Evolutionary conservation across 768 basidiomycete genomes (phyloP).

Genomic region (Piloderma croceum): DNA sequence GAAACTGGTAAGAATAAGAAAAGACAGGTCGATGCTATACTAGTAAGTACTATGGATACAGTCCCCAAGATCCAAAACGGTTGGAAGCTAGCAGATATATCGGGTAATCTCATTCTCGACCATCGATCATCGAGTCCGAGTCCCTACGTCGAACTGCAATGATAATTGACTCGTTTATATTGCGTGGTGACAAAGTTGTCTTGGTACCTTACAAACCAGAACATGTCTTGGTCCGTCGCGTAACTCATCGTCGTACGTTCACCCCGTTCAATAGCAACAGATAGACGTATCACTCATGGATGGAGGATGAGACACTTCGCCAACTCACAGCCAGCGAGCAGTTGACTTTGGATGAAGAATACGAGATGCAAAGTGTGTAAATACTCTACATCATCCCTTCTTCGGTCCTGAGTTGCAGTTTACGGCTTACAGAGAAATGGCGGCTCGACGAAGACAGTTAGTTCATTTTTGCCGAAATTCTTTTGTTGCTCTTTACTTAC

Average conservation of each 20-base stretch:
- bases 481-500: no score
- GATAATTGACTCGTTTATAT: no score
- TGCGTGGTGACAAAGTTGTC: slow-evolving; percentile 63
- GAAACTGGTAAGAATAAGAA: no score
- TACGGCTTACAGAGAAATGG: slow-evolving; percentile 64
- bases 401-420: slow-evolving; percentile 1
- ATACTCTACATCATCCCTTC: slow-evolving; percentile 12
- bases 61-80: no score
- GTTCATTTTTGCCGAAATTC: no score
- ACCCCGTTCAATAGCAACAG: slow-evolving; percentile 3
- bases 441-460: slow-evolving; percentile 82
- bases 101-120: no score
- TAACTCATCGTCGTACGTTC: slow-evolving; percentile 1
- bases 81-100: no score
- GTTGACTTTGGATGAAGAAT: slow-evolving; percentile 73
- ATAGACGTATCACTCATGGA: slow-evolving; percentile 86
- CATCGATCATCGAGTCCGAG: no score
- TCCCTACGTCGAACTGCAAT: no score
- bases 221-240: slow-evolving; percentile 40
- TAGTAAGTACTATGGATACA: no score
- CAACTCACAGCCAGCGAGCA: slow-evolving; percentile 82
- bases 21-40: no score
- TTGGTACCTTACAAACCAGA: slow-evolving; percentile 75
- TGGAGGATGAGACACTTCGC: slow-evolving; percentile 68
- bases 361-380: slow-evolving; percentile 90